Evolutionary conservation across 805 yeast species (phyloP).

Genomic region (Candida dajiaensis): DNA sequence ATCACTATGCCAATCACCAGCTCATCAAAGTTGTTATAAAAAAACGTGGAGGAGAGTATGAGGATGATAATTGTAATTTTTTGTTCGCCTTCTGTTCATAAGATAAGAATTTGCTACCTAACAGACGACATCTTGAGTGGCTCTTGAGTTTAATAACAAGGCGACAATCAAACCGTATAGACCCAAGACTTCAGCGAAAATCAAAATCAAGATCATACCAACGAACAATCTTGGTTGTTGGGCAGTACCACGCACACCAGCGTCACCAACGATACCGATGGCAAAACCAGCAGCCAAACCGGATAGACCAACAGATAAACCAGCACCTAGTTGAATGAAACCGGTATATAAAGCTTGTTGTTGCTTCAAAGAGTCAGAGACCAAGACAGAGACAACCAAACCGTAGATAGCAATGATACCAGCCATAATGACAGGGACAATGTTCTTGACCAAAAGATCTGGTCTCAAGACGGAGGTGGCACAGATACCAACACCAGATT

Average conservation of each 20-base stretch:
- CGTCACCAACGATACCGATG: constrained; percentile 99
- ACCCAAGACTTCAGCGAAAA: constrained; percentile 99
- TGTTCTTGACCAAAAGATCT: constrained; percentile 85
- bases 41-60: neutral
- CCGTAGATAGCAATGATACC: constrained; percentile 99
- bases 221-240: constrained; percentile 98
- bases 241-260: constrained; percentile 97
- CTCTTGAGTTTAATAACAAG: constrained; percentile 94
- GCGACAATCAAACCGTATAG: constrained; percentile 98
- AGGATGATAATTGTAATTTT: neutral
- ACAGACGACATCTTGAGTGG: constrained; percentile 85
- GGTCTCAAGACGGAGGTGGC: constrained; percentile 98
- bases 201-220: constrained; percentile 96
- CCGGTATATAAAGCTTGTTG: constrained; percentile 93
- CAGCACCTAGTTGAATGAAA: constrained; percentile 97
- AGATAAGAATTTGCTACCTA: constrained; percentile 30
- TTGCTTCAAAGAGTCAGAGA: constrained; percentile 84
- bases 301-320: constrained; percentile 93
- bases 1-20: neutral
- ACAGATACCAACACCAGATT: constrained; percentile 98
- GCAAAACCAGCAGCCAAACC: constrained; percentile 99
- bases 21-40: neutral
- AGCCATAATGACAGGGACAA: constrained; percentile 98
- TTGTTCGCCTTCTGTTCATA: neutral
- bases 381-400: constrained; percentile 90